Evolutionary conservation across 1,284 basidiomycete genomes (phyloP).

Genomic region (Taiwanofungus camphoratus): DNA sequence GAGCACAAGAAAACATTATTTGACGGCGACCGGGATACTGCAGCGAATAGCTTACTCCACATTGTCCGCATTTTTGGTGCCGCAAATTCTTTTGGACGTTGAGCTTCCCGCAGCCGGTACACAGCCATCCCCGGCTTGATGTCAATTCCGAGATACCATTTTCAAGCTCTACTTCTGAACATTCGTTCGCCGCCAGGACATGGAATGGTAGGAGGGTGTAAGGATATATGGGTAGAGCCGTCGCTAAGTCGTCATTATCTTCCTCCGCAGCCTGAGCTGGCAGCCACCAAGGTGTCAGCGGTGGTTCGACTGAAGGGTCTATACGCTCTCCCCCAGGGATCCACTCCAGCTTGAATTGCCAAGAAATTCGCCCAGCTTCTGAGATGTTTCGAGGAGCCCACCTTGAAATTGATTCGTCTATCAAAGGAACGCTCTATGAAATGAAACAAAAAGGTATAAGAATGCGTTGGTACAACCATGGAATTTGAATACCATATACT

Average conservation of each 20-base stretch:
- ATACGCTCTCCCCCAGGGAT: slow-evolving; percentile 16
- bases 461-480: slow-evolving; percentile 1
- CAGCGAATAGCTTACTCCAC: slow-evolving; percentile 23
- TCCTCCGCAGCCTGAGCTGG: not conserved
- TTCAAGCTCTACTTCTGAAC: slow-evolving; percentile 6
- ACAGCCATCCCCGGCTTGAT: slow-evolving; percentile 30
- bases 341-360: slow-evolving; percentile 18
- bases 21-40: not conserved
- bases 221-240: slow-evolving; percentile 10
- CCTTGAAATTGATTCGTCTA: not conserved
- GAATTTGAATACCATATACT: too few species aligned
- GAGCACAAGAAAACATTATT: slow-evolving; percentile 9
- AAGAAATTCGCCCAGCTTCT: slow-evolving; percentile 5
- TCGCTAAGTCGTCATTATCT: not conserved
- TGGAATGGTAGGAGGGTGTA: slow-evolving; percentile 31
- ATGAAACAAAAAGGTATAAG: not conserved
- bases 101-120: slow-evolving; percentile 32
- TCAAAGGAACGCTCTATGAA: not conserved
- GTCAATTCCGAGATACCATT: slow-evolving; percentile 10
- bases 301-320: not conserved
- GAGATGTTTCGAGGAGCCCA: not conserved
- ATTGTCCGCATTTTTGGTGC: slow-evolving; percentile 31
- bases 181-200: slow-evolving; percentile 15
- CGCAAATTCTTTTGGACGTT: slow-evolving; percentile 33
- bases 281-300: slow-evolving; percentile 16